Conservation (phyloP, 2,329 filamentous ascomycete species). For the Zymoseptoria brevis region DNA sequence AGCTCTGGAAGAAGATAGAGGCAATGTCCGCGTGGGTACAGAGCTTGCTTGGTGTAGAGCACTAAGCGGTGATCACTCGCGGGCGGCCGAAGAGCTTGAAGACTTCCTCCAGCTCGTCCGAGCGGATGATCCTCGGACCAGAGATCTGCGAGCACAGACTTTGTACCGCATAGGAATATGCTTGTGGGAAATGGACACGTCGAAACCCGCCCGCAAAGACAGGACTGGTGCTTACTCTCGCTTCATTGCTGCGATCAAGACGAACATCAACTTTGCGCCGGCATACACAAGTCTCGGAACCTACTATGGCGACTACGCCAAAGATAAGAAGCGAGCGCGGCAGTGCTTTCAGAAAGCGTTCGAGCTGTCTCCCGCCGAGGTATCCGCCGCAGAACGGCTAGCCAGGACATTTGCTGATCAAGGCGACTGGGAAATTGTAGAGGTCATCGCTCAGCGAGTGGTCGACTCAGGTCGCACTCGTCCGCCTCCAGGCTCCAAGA, state of each 20-base stretch:
- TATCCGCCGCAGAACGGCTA: conserved; percentile 78
- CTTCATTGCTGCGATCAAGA: conserved; percentile 77
- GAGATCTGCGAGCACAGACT: conserved; percentile 73
- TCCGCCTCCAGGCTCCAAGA: conserved; percentile 84
- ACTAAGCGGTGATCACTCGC: conserved; percentile 65
- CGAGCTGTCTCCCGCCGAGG: conserved; percentile 79
- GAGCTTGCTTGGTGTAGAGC: conserved; percentile 92
- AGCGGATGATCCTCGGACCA: conserved; percentile 50
- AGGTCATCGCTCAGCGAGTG: conserved; percentile 81
- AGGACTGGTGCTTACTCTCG: conserved; percentile 74
- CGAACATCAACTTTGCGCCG: conserved; percentile 78
- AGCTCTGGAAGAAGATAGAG: conserved; percentile 63
- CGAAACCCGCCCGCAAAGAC: conserved; percentile 65
- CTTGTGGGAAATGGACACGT: conserved; percentile 74
- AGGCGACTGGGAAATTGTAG: conserved; percentile 93
- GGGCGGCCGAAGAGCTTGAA: conserved; percentile 62
- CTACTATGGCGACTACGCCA: conserved; percentile 85
- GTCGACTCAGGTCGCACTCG: conserved; percentile 91
- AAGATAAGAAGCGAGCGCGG: conserved; percentile 77
- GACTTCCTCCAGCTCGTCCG: conserved; percentile 59
- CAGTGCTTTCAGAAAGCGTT: conserved; percentile 95
- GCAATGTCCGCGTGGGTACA: conserved; percentile 69
- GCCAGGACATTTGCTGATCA: conserved; percentile 80
- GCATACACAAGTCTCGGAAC: conserved; percentile 85
- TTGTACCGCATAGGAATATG: conserved; percentile 83